Percentiles rank a stretch among this genome's conserved stretches.
Conservation (phyloP, 1,284 basidiomycete genomes). For the Vanrija sp. region DNA sequence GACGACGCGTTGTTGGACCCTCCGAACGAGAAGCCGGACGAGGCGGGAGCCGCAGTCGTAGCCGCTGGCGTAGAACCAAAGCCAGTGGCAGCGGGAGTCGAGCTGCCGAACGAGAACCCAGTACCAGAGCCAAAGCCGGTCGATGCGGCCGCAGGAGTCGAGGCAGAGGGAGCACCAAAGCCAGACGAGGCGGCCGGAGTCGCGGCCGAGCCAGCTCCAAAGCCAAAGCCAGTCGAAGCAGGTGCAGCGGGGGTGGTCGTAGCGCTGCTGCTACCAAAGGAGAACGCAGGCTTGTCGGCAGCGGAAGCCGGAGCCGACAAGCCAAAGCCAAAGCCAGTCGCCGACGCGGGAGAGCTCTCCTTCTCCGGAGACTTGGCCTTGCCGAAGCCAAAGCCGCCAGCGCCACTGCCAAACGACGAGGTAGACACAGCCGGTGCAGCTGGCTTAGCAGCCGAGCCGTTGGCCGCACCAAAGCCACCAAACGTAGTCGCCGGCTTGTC, state of each 20-base stretch:
- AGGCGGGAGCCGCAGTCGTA: slow-evolving; percentile 4
- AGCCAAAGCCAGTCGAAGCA: slow-evolving; percentile 16
- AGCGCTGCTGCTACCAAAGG: slow-evolving; percentile 21
- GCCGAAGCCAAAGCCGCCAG: background rate
- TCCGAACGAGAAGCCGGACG: slow-evolving; percentile 8
- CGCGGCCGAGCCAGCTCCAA: slow-evolving; percentile 5
- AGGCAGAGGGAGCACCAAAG: slow-evolving; percentile 4
- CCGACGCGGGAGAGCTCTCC: too few relatives aligned
- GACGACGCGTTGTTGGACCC: slow-evolving; percentile 7
- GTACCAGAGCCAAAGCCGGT: slow-evolving; percentile 6
- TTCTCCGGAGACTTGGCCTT: slow-evolving; percentile 13
- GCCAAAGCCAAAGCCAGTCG: slow-evolving; percentile 3
- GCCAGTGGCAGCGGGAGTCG: background rate
- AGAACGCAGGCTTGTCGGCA: slow-evolving; percentile 21
- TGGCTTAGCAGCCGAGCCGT: slow-evolving; percentile 1
- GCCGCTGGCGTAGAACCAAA: slow-evolving; percentile 2
- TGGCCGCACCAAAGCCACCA: too few relatives aligned
- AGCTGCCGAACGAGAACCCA: background rate
- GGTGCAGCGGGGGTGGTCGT: slow-evolving; percentile 6
- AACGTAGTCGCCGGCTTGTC: slow-evolving; percentile 7
- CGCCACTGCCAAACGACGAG: slow-evolving; percentile 1
- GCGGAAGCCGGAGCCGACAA: too few relatives aligned
- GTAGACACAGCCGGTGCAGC: background rate
- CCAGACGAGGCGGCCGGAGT: slow-evolving; percentile 22
- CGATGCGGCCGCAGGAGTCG: background rate